Evolutionary conservation across 768 basidiomycete species (phyloP), one percentile per base, ranked within the genome.

Genomic region (Auricularia sp.): DNA sequence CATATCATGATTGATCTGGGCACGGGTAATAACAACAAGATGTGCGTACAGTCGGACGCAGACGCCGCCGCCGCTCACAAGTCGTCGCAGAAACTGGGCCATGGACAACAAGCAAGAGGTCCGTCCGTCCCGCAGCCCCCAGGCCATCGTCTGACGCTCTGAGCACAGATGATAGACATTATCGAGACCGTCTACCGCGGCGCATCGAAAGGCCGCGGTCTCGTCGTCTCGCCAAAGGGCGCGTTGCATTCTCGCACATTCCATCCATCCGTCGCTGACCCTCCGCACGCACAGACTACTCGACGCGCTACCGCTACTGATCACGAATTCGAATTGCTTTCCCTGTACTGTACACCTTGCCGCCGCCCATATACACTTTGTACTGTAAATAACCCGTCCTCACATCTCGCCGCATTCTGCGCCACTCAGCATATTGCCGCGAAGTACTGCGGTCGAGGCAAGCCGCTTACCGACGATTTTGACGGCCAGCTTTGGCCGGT

Each of bases 1-100:
- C 97, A 98, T 74, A 98, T 98, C 78, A 98, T 98, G 96, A 98
- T 99, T 72, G 97, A 98, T 84, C 78, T 98, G 69, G 95, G 94
- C n/a, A 98, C 95, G 62, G 95, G 95, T 81, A 97, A 98, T 77
- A 98, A 98, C 78, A 98, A 98, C 78, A 98, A 98, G 80, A 97
- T 97, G 94, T 95, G 65, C 68, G 92, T 80, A 3, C 18, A 8
- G 11, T 16, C 33, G 51, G 45, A 37, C n/a, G 13, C 34, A 29
- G 63, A 35, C 24, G 13, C 64, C 35, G 44, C 58, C 0, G 36
- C 29, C 44, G 6, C 35, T 62, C n/a, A 36, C 61, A 29, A 29
- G 29, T 36, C 47, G 58, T 8, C 24, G 37, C 54, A 33, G 97
- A 75, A 98, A 98, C 75, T 98, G 97, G 97, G 87, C 96, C 18